Conservation (phyloP, 805 yeast genomes). For the Middelhovenomyces tepae region DNA sequence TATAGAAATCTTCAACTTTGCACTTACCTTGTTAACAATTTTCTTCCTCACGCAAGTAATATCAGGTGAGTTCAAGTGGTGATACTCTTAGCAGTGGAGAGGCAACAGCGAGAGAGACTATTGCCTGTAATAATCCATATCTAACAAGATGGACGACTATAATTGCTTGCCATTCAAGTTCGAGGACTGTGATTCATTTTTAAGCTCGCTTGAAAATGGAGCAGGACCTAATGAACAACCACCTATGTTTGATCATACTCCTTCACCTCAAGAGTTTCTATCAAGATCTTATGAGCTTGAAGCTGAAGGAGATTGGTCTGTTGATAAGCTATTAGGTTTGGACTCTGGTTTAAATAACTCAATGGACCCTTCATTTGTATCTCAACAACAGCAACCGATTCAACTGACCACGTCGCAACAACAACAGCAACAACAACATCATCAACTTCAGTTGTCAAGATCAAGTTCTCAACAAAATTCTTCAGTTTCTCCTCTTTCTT, state of each 20-base stretch:
- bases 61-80: no score
- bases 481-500: background rate
- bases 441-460: background rate
- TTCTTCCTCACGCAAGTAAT: no score
- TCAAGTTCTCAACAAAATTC: background rate
- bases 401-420: background rate
- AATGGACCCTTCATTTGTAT: background rate
- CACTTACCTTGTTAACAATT: no score
- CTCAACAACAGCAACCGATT: background rate
- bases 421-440: constrained; percentile 1
- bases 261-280: constrained; percentile 1
- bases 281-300: no score
- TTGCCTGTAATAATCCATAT: no score
- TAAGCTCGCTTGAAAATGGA: constrained; percentile 12
- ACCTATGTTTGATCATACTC: background rate
- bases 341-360: constrained; percentile 1
- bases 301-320: no score
- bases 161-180: constrained; percentile 12
- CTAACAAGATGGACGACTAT: constrained; percentile 10
- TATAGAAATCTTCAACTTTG: no score
- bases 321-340: no score
- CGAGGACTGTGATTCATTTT: constrained; percentile 18
- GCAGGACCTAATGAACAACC: background rate
- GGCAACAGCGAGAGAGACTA: no score
- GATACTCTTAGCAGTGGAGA: no score